Conservation (phyloP, 169 alveolate genomes). For the Theileria luwenshuni region DNA sequence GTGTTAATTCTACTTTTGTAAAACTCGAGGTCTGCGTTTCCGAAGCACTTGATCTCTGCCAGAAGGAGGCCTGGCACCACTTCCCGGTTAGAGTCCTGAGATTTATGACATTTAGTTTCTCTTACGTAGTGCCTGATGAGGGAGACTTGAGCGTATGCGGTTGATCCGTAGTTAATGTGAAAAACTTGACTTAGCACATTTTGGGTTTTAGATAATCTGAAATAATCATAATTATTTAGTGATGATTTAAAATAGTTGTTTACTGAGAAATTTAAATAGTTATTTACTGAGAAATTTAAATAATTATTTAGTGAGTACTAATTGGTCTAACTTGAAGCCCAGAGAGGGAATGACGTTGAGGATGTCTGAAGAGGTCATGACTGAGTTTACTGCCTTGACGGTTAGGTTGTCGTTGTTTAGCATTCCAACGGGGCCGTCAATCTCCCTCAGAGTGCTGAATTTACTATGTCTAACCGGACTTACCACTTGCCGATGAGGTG, state of each 20-base stretch:
- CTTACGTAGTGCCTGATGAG: constrained; percentile 67
- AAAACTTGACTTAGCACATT: constrained; percentile 57
- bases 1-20: constrained; percentile 35
- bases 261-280: too few species aligned
- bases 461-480: background rate
- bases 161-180: constrained; percentile 71
- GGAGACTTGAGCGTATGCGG: constrained; percentile 65
- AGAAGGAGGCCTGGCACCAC: constrained; percentile 37
- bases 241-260: too few species aligned
- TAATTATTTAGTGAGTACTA: too few species aligned
- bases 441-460: constrained; percentile 27
- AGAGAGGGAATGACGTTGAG: constrained; percentile 21
- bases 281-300: too few species aligned
- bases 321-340: constrained; percentile 34
- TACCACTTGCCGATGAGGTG: constrained; percentile 43
- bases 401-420: constrained; percentile 3
- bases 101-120: background rate
- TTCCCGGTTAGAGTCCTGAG: constrained; percentile 22
- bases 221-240: background rate
- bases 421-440: constrained; percentile 20
- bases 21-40: constrained; percentile 46
- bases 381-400: constrained; percentile 19
- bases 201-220: background rate
- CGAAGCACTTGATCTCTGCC: constrained; percentile 53
- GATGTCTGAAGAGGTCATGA: background rate